Base-by-base conservation (phyloP, 2,329 filamentous ascomycete genomes). In the Endothia cerciana region DNA sequence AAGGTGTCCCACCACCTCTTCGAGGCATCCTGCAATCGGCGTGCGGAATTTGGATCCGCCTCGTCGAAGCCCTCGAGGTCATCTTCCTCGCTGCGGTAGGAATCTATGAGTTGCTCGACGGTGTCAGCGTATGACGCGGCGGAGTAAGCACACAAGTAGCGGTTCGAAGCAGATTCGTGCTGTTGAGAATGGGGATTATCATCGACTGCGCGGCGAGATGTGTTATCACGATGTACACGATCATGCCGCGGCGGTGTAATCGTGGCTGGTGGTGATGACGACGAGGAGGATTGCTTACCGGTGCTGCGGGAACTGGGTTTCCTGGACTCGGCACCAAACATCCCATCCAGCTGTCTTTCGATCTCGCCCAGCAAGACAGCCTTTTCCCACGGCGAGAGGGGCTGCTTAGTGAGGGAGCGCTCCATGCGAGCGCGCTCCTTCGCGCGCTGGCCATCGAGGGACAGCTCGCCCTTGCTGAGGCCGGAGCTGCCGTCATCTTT, bases 1-100 rank as follows among this genome's bases (percentile, higher is more conserved):
- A 65, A 67, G n/a, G 36, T 30, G 33, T 64, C 56, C 51, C 65
- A 67, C 65, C 65, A 67, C 25, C 38, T 51, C 49, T 65, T 43
- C 33, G 65, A 49, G 11, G 49, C 51, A 40, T 64, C 60, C 57
- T 66, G 60, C 17, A 64, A 53, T 33, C 58, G 56, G 38, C 59
- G 30, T 17, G 57, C 63, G 17, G 57, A 57, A 6, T 30, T 49
- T 10, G 55, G 51, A 30, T 58, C 53, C 11, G 43, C 28, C 58
- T 65, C 65, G 43, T 64, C 51, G 22, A 64, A 64, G 6, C 11
- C 17, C n/a, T 64, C 62, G 30, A 56, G 36, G 15, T 56, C 56
- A 22, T 58, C 17, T 13, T n/a, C 55, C 2, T 25, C 22, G 33
- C n/a, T 36, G 33, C 25, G n/a, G n/a, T 61, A 49, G 7, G 43